A percentile compares a stretch with the other conserved stretches of the same genome.
Conservation (phyloP, 208 protist genomes). For the Leishmania braziliensis region DNA sequence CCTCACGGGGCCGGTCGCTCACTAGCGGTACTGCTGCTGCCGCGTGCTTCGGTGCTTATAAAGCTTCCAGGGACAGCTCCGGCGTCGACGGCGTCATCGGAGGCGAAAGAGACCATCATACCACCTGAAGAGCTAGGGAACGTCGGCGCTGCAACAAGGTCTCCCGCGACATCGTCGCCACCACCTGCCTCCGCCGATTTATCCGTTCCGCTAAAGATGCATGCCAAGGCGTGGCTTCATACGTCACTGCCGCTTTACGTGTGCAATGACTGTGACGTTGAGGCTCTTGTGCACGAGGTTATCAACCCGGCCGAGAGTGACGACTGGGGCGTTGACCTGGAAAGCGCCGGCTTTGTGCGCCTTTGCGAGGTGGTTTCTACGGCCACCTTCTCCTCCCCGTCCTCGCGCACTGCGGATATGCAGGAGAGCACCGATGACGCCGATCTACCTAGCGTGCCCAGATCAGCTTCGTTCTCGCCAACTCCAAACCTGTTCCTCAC, state of each 20-base stretch:
- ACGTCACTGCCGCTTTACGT: slow-evolving; percentile 32
- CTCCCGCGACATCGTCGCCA: background rate
- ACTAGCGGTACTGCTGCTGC: slow-evolving; percentile 30
- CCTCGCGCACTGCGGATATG: background rate
- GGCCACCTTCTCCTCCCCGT: slow-evolving; percentile 1
- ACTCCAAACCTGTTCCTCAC: slow-evolving; percentile 10
- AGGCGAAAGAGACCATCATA: background rate
- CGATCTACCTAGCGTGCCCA: background rate
- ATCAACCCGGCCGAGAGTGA: slow-evolving; percentile 30
- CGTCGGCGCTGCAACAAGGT: background rate
- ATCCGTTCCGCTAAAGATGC: background rate
- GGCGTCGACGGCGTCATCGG: background rate
- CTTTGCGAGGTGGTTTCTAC: slow-evolving; percentile 35
- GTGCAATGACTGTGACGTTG: slow-evolving; percentile 47
- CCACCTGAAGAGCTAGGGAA: background rate
- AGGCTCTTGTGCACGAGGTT: slow-evolving; percentile 29
- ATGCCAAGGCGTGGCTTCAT: slow-evolving; percentile 28
- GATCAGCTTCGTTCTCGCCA: background rate
- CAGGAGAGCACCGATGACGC: background rate
- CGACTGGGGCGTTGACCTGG: slow-evolving; percentile 37
- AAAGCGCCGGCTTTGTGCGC: slow-evolving; percentile 38
- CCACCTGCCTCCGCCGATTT: background rate
- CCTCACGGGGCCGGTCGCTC: slow-evolving; percentile 30
- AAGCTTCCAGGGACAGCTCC: background rate
- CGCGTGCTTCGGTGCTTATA: slow-evolving; percentile 25